These are phyloP conservation scores for Fagus sylvatica DNA, from an alignment of 306 rosid genomes.

Conservation along the genomic window DNA sequence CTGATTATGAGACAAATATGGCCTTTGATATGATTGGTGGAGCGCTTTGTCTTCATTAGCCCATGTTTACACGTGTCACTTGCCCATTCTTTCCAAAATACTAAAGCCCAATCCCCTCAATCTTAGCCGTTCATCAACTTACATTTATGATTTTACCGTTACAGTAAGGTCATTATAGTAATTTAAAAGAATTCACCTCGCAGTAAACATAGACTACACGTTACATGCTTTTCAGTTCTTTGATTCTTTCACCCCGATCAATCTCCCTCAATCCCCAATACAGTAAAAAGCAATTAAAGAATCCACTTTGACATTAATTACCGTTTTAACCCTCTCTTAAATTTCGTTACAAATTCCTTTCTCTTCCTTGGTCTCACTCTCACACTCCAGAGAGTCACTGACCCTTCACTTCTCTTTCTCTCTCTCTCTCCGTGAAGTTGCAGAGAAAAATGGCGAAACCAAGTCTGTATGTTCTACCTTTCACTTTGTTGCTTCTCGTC, in stretches of 20 bases:
- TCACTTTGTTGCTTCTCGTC: neutral
- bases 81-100: neutral
- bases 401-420: neutral
- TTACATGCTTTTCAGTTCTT: neutral
- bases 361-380: neutral
- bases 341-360: neutral
- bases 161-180: conserved; percentile 18
- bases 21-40: conserved; percentile 16
- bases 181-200: neutral
- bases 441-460: conserved; percentile 53
- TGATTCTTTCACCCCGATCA: neutral
- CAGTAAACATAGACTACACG: conserved; percentile 3
- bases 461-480: conserved; percentile 3
- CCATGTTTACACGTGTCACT: conserved; percentile 9
- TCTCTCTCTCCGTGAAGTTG: conserved; percentile 16
- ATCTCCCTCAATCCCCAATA: neutral
- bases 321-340: conserved; percentile 19
- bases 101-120: neutral
- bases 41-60: conserved; percentile 5
- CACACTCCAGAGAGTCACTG: neutral
- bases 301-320: conserved; percentile 29
- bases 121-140: neutral
- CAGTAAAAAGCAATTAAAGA: no score
- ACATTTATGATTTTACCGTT: neutral
- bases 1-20: conserved; percentile 6